Evolutionary conservation across 1,284 basidiomycete genomes (phyloP).

Genomic region (Sporisorium iseilematis-ciliati): DNA sequence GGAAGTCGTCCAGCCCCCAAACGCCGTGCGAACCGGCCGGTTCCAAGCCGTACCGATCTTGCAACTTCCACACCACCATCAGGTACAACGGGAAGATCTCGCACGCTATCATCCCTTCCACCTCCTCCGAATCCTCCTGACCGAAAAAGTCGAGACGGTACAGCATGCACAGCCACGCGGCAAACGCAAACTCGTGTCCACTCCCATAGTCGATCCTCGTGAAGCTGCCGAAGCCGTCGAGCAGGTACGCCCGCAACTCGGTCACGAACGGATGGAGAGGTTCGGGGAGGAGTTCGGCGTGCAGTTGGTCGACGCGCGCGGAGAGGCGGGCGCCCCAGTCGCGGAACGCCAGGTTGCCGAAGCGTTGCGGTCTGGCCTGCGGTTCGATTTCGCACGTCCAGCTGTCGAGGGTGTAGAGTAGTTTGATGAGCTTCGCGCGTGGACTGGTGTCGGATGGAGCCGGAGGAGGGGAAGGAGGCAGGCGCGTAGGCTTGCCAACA

Average conservation of each 20-base stretch:
- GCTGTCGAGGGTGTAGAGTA: conserved; percentile 79
- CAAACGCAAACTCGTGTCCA: conserved; percentile 80
- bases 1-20: conserved; percentile 94
- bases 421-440: conserved; percentile 72
- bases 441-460: not conserved
- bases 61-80: conserved; percentile 83
- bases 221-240: conserved; percentile 90
- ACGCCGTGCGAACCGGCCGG: conserved; percentile 98
- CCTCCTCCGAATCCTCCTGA: not conserved
- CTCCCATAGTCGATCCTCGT: conserved; percentile 95
- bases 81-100: conserved; percentile 81
- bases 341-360: conserved; percentile 93
- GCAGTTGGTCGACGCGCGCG: conserved; percentile 48
- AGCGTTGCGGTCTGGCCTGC: conserved; percentile 84
- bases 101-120: conserved; percentile 70
- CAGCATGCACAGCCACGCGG: conserved; percentile 62
- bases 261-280: conserved; percentile 74
- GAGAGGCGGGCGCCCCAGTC: conserved; percentile 85
- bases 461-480: conserved; percentile 8
- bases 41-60: conserved; percentile 90
- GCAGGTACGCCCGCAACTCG: conserved; percentile 80
- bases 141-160: conserved; percentile 54
- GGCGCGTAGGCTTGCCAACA: conserved; percentile 55
- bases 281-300: conserved; percentile 72
- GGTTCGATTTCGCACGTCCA: conserved; percentile 89